Conservation (phyloP, 306 rosid genomes). For the Inga oerstediana region DNA sequence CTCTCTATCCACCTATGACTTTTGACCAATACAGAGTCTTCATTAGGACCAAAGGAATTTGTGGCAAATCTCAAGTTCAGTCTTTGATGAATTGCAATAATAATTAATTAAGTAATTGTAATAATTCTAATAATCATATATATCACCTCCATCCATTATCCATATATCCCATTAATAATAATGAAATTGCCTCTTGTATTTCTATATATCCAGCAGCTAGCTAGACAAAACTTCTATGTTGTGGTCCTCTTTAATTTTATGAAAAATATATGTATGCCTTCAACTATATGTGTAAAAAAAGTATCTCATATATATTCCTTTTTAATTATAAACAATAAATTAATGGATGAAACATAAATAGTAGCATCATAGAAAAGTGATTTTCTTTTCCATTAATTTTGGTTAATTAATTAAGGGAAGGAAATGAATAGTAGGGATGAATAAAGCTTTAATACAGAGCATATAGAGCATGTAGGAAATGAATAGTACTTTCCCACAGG, state of each 20-base stretch:
- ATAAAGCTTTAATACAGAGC: no score
- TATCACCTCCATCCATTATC: background rate
- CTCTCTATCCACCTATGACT: conserved; percentile 67
- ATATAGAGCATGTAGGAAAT: no score
- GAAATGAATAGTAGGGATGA: background rate
- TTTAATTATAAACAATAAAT: background rate
- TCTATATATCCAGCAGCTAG: background rate
- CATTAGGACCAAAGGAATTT: conserved; percentile 69
- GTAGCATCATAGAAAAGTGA: background rate
- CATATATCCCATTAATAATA: background rate
- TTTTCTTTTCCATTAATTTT: background rate
- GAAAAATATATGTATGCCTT: background rate
- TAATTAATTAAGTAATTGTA: background rate
- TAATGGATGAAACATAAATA: background rate
- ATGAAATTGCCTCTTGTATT: background rate
- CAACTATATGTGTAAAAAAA: background rate
- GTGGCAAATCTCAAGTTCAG: conserved; percentile 76
- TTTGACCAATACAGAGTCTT: conserved; percentile 72
- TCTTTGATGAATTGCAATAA: conserved; percentile 46
- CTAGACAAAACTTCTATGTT: background rate
- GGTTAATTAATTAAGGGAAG: background rate
- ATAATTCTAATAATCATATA: background rate
- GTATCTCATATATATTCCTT: background rate
- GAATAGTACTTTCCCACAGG: background rate
- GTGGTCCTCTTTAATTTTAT: background rate